Conservation (phyloP, 176 grass and related monocot genomes). For the barley (Hordeum vulgare) region DNA sequence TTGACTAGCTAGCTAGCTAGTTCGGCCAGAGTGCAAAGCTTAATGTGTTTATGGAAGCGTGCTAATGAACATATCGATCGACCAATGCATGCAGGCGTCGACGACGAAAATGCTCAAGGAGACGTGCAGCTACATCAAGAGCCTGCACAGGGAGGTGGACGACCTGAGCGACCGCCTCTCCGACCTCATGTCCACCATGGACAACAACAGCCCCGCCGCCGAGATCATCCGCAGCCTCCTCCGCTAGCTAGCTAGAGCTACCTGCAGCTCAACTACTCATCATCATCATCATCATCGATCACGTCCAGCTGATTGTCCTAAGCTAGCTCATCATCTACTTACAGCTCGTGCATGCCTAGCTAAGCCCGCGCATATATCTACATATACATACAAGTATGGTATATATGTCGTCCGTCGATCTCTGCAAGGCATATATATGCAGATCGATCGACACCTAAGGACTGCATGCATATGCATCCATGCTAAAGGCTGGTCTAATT, state of each 20-base stretch:
- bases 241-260: slow-evolving; percentile 19
- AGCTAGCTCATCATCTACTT: not conserved
- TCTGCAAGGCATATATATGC: not conserved
- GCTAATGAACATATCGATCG: not conserved
- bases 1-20: not conserved
- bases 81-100: slow-evolving; percentile 19
- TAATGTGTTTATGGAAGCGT: not conserved
- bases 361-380: not conserved
- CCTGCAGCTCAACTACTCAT: not conserved
- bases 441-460: not conserved
- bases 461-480: too few species aligned
- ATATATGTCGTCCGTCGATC: not conserved
- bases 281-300: slow-evolving; percentile 12
- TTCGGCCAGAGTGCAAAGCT: not conserved
- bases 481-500: not conserved
- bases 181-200: slow-evolving; percentile 52
- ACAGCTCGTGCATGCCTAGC: not conserved
- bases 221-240: slow-evolving; percentile 69
- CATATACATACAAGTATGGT: not conserved
- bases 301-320: not conserved
- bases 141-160: slow-evolving; percentile 65
- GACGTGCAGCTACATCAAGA: slow-evolving; percentile 82
- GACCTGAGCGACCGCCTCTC: slow-evolving; percentile 67
- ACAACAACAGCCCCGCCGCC: slow-evolving; percentile 52
- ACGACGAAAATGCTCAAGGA: slow-evolving; percentile 68